Evolutionary conservation across 192 early-diverging fungal species (phyloP).

Genomic region (Dimargaris cristalligena): DNA sequence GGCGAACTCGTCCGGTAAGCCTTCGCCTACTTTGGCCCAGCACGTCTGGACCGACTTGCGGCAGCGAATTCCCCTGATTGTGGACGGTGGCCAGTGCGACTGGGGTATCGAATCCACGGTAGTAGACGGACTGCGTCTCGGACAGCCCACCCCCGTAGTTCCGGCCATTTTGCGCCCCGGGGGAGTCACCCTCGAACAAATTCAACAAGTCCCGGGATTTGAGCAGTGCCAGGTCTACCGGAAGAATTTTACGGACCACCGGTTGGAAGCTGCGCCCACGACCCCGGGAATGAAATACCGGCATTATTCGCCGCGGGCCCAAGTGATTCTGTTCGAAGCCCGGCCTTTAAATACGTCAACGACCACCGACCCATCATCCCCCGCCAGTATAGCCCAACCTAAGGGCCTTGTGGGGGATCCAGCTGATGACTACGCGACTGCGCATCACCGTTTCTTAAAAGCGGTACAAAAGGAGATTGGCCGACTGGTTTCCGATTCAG

Average conservation of each 20-base stretch:
- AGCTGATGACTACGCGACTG: conserved; percentile 11
- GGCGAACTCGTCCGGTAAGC: conserved; percentile 91
- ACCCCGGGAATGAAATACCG: conserved; percentile 99
- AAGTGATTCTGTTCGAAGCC: conserved; percentile 57
- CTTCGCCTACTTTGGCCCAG: conserved; percentile 77
- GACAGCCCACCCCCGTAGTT: no score
- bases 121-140: conserved; percentile 64
- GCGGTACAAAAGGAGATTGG: conserved; percentile 18
- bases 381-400: no score
- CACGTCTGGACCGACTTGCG: conserved; percentile 77
- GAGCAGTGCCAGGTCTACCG: conserved; percentile 55
- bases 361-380: no score
- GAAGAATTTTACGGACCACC: conserved; percentile 51
- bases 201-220: conserved; percentile 43
- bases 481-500: background rate
- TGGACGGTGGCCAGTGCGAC: conserved; percentile 80
- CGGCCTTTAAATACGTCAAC: background rate
- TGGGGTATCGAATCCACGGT: conserved; percentile 91
- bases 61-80: conserved; percentile 63
- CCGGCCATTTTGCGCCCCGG: conserved; percentile 86
- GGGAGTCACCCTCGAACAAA: conserved; percentile 69
- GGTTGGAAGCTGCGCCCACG: conserved; percentile 62
- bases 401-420: no score
- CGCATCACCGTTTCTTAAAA: conserved; percentile 5
- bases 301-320: conserved; percentile 86